Evolutionary conservation across 768 basidiomycete species (phyloP).

Genomic region (Hypholoma sublateritium): DNA sequence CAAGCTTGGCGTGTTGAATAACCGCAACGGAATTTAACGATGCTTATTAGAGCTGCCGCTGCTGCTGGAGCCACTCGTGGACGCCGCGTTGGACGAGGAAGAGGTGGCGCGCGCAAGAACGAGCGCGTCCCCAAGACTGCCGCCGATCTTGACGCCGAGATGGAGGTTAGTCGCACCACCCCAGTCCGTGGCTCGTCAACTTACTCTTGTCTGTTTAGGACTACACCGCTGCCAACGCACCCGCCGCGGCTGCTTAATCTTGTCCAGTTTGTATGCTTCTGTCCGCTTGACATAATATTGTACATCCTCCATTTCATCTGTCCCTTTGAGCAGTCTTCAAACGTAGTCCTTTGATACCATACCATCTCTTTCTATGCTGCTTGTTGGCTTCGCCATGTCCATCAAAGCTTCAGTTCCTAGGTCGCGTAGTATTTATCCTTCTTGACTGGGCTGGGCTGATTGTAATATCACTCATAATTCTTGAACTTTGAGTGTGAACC

Average conservation of each 20-base stretch:
- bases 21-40: neutral
- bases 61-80: slow-evolving; percentile 35
- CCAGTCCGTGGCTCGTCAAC: neutral
- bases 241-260: slow-evolving; percentile 39
- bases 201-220: slow-evolving; percentile 45
- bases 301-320: slow-evolving; percentile 11
- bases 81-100: slow-evolving; percentile 45
- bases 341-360: slow-evolving; percentile 14
- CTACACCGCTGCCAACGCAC: slow-evolving; percentile 61
- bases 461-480: slow-evolving; percentile 17
- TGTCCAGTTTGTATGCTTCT: slow-evolving; percentile 11
- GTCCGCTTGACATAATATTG: slow-evolving; percentile 5
- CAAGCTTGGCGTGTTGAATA: neutral
- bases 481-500: neutral
- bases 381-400: neutral
- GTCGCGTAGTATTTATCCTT: slow-evolving; percentile 1
- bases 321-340: slow-evolving; percentile 8
- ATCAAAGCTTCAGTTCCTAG: neutral
- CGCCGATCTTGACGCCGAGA: slow-evolving; percentile 95
- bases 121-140: slow-evolving; percentile 77
- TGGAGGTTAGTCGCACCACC: slow-evolving; percentile 65
- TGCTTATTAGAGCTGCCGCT: slow-evolving; percentile 29
- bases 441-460: slow-evolving; percentile 9
- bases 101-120: slow-evolving; percentile 43
- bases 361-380: slow-evolving; percentile 14